Percentiles rank a stretch among this genome's conserved stretches.
These are phyloP conservation scores for Agaricus subrufescens DNA, from an alignment of 768 basidiomycete genomes.

Conservation along the genomic window DNA sequence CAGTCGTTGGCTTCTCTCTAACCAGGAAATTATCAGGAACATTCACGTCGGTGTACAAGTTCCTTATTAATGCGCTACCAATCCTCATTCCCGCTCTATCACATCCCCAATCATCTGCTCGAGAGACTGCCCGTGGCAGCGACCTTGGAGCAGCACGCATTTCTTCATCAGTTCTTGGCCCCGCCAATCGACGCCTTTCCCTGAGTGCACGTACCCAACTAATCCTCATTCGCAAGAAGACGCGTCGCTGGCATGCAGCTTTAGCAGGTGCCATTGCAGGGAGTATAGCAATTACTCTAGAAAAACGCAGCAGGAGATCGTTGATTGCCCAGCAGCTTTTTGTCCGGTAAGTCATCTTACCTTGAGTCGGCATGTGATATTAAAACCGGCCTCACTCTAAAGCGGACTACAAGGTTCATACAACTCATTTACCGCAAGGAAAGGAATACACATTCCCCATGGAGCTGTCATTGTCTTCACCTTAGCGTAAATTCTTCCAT, in stretches of 20 bases:
- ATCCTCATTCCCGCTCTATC: slow-evolving; percentile 54
- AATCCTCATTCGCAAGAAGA: slow-evolving; percentile 59
- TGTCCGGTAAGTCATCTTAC: slow-evolving; percentile 58
- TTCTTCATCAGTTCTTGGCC: slow-evolving; percentile 23
- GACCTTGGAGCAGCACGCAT: slow-evolving; percentile 18
- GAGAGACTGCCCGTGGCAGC: slow-evolving; percentile 26
- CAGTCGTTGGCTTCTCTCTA: not conserved
- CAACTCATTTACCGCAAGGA: slow-evolving; percentile 68
- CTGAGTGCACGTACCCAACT: slow-evolving; percentile 61
- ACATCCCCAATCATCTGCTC: slow-evolving; percentile 22
- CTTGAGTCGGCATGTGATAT: not conserved
- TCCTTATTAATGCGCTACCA: slow-evolving; percentile 73
- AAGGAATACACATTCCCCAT: slow-evolving; percentile 69
- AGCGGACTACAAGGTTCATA: slow-evolving; percentile 90
- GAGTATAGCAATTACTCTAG: slow-evolving; percentile 69
- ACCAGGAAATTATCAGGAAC: slow-evolving; percentile 35
- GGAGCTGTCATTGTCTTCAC: slow-evolving; percentile 83
- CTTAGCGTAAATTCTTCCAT: slow-evolving; percentile 45
- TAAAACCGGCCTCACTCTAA: not conserved
- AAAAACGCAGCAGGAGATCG: slow-evolving; percentile 58
- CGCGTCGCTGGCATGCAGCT: slow-evolving; percentile 74
- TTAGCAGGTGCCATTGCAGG: slow-evolving; percentile 76
- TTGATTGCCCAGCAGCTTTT: slow-evolving; percentile 85
- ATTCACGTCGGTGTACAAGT: slow-evolving; percentile 76
- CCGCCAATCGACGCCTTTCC: slow-evolving; percentile 43